A percentile compares a stretch with the other conserved stretches of the same genome.
Conservation (phyloP, 441 rosid genomes). For the Hura crepitans region DNA sequence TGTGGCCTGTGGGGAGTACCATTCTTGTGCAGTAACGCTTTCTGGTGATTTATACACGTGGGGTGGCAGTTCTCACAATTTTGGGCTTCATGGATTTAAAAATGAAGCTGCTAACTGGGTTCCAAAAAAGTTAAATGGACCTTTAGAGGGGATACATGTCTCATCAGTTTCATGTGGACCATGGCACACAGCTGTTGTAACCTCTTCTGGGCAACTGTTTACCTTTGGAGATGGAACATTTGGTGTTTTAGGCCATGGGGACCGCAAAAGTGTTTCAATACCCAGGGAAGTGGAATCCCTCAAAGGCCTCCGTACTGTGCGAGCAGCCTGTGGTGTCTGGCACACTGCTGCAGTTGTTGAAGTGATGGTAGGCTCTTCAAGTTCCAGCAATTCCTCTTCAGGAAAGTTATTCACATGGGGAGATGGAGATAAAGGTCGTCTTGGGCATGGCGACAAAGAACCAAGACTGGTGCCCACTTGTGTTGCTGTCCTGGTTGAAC, state of each 20-base stretch:
- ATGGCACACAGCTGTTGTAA: conserved; percentile 94
- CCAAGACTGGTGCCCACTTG: conserved; percentile 82
- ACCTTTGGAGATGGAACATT: conserved; percentile 99
- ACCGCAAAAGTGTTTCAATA: conserved; percentile 63
- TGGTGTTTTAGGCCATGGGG: conserved; percentile 96
- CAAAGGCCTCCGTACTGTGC: conserved; percentile 90
- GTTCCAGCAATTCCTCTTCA: conserved; percentile 85
- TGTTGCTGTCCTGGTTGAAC: conserved; percentile 94
- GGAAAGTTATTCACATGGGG: conserved; percentile 99
- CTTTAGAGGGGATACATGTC: conserved; percentile 89
- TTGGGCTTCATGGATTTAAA: conserved; percentile 91
- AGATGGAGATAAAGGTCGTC: conserved; percentile 94
- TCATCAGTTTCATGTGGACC: conserved; percentile 96
- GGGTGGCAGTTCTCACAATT: conserved; percentile 77
- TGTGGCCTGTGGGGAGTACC: conserved; percentile 96
- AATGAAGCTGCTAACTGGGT: conserved; percentile 67
- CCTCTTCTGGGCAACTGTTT: conserved; percentile 91
- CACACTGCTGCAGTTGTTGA: conserved; percentile 99
- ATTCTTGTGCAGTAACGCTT: conserved; percentile 94
- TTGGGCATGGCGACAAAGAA: conserved; percentile 96
- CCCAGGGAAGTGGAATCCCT: conserved; percentile 96
- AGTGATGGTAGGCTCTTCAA: conserved; percentile 90
- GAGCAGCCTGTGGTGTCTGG: conserved; percentile 99
- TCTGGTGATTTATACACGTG: conserved; percentile 96
- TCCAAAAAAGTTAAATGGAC: conserved; percentile 83